phyloP scores from a whole-genome alignment of 2,329 filamentous ascomycete species.

The Ramichloridium luteum region DNA sequence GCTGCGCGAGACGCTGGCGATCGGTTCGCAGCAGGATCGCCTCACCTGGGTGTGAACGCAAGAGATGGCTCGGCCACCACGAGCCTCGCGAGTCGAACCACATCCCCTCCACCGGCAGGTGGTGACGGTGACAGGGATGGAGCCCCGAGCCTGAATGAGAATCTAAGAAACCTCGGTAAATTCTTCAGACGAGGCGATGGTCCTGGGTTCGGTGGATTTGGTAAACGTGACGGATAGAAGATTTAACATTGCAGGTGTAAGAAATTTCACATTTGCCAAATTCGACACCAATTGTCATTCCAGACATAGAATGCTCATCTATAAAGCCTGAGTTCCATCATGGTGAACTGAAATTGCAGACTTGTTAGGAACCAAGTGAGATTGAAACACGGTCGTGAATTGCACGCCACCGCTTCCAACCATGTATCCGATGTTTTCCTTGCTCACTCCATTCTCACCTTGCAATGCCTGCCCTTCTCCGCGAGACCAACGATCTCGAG shows the following conservation, averaged over 20 bases:
- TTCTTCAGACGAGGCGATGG: slow-evolving; percentile 87
- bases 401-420: too few relatives aligned
- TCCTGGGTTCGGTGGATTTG: slow-evolving; percentile 33
- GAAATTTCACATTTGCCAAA: too few relatives aligned
- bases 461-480: too few relatives aligned
- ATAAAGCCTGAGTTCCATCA: too few relatives aligned
- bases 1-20: slow-evolving; percentile 76
- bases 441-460: too few relatives aligned
- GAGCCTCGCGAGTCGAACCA: slow-evolving; percentile 23
- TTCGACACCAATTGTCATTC: too few relatives aligned
- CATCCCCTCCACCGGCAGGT: slow-evolving; percentile 19
- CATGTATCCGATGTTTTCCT: too few relatives aligned
- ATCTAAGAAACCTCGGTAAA: slow-evolving; percentile 88
- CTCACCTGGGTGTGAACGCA: slow-evolving; percentile 24
- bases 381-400: too few relatives aligned
- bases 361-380: too few relatives aligned
- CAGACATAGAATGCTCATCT: too few relatives aligned
- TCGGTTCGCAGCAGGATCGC: slow-evolving; percentile 50
- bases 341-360: too few relatives aligned
- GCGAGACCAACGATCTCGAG: slow-evolving; percentile 12
- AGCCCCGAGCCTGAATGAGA: slow-evolving; percentile 74
- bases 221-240: slow-evolving; percentile 9
- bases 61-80: slow-evolving; percentile 14
- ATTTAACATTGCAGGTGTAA: too few relatives aligned
- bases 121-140: slow-evolving; percentile 25